Evolutionary conservation across 306 rosid genomes (phyloP).

Genomic region (Oxytropis ochrocephala): DNA sequence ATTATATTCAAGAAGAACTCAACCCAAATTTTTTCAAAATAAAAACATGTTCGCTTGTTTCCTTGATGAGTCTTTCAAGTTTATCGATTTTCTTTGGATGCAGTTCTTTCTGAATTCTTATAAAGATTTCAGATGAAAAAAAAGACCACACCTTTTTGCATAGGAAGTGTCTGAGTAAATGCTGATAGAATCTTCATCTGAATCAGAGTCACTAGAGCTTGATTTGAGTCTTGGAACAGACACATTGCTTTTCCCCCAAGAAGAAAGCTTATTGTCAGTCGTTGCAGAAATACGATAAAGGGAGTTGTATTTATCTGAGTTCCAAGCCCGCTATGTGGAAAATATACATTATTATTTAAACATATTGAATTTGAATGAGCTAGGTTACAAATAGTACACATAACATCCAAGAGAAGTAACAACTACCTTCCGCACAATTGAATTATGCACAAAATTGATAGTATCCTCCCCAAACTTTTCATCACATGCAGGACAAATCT

Average conservation of each 20-base stretch:
- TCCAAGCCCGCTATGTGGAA: slow-evolving; percentile 35
- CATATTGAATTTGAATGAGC: neutral
- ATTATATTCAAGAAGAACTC: no score
- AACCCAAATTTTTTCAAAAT: no score
- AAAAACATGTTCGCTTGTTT: no score
- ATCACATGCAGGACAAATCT: slow-evolving; percentile 90
- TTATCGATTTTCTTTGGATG: no score
- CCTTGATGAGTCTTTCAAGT: no score
- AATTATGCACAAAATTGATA: slow-evolving; percentile 38
- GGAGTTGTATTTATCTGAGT: slow-evolving; percentile 30
- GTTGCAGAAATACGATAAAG: slow-evolving; percentile 14
- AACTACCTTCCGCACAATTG: slow-evolving; percentile 59
- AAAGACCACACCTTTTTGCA: slow-evolving; percentile 41
- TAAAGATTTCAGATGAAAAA: neutral
- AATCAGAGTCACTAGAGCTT: slow-evolving; percentile 15
- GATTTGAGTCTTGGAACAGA: neutral
- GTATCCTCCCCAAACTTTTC: slow-evolving; percentile 59
- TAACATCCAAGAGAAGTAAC: neutral
- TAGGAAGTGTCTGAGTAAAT: slow-evolving; percentile 16
- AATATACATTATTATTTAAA: slow-evolving; percentile 20
- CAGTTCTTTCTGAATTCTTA: no score
- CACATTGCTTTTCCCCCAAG: neutral
- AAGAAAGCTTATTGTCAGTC: no score
- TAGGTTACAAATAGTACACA: neutral
- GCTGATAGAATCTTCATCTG: slow-evolving; percentile 21